Base-by-base conservation (phyloP, 768 basidiomycete genomes). In the Lactifluus rugatus region DNA sequence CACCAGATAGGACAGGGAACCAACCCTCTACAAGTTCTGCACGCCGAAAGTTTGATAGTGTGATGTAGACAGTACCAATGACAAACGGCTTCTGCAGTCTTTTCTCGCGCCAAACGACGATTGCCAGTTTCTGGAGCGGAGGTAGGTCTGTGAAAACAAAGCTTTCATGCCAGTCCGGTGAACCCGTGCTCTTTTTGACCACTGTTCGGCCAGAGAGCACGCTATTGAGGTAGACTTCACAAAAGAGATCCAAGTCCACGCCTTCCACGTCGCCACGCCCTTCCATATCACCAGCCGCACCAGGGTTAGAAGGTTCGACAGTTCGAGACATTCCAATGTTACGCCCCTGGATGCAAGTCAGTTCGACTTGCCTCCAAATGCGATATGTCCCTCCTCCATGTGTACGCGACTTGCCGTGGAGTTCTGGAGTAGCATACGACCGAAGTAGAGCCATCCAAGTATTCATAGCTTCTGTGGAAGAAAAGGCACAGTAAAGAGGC, bases 301-400 rank as follows among this genome's bases (percentile, higher is more conserved):
- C 32, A 46, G 34, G 13, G 14, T 17, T 75, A 70, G 23, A 58
- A 56, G 60, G 63, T 54, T 72, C 70, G 54, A 72, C 66, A 3
- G 73, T 68, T 17, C 73, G 80, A 44, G 74, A 70, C 57, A 74
- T 75, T 48, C 87, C 86, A 32, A 93, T 74, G 65, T 84, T 83
- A 41, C 89, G 81, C 13, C 83, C 89, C 70, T 89, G 85, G 39
- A 85, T 75, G 54, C 90, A 75, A 31, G 80, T 79, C 25, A 93
- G 73, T 61, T 88, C 82, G 23, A 93, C 77, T 68, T 88, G 86
- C 51, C 92, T 78, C 87, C 88, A 93, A 81, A 93, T 87, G 54
- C 91, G 83, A 70, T 89, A 91, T 11, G 87, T 80, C 7, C 89
- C 89, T 44, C 84, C 83, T 51, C 70, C 66, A 21, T 80, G 75